phyloP scores from a whole-genome alignment of 352 stramenopile genomes.

The Phytophthora agathidicida region DNA sequence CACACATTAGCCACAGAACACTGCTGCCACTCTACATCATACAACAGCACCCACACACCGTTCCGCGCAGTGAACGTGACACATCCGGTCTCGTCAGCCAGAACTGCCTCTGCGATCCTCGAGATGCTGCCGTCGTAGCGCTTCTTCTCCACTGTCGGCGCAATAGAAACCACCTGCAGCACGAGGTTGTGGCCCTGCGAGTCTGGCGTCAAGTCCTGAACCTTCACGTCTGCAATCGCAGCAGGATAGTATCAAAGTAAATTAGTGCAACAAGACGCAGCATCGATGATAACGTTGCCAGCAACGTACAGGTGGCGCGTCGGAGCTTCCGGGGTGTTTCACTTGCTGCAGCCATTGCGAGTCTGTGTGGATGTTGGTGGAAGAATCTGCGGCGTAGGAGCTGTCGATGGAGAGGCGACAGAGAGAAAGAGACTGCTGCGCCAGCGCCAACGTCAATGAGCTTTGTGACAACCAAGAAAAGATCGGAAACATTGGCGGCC shows the following conservation, averaged over 20 bases:
- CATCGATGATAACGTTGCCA: not conserved
- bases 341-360: slow-evolving; percentile 27
- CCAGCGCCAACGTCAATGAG: slow-evolving; percentile 27
- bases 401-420: not conserved
- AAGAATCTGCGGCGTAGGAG: slow-evolving; percentile 1
- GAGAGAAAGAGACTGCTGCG: not conserved
- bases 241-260: not conserved
- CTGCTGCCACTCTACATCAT: not conserved
- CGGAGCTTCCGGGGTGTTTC: slow-evolving; percentile 41
- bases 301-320: slow-evolving; percentile 50
- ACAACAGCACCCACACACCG: slow-evolving; percentile 33
- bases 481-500: slow-evolving; percentile 12
- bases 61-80: slow-evolving; percentile 85
- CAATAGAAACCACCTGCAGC: slow-evolving; percentile 72
- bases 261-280: not conserved
- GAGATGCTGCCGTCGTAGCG: slow-evolving; percentile 69
- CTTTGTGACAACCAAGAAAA: slow-evolving; percentile 37
- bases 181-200: slow-evolving; percentile 86
- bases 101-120: slow-evolving; percentile 75
- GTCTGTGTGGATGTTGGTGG: not conserved
- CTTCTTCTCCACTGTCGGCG: slow-evolving; percentile 64
- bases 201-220: slow-evolving; percentile 72
- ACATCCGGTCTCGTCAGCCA: slow-evolving; percentile 85
- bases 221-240: slow-evolving; percentile 75
- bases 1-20: not conserved